Base-by-base conservation (phyloP, 768 basidiomycete genomes). In the Trametes cingulata region DNA sequence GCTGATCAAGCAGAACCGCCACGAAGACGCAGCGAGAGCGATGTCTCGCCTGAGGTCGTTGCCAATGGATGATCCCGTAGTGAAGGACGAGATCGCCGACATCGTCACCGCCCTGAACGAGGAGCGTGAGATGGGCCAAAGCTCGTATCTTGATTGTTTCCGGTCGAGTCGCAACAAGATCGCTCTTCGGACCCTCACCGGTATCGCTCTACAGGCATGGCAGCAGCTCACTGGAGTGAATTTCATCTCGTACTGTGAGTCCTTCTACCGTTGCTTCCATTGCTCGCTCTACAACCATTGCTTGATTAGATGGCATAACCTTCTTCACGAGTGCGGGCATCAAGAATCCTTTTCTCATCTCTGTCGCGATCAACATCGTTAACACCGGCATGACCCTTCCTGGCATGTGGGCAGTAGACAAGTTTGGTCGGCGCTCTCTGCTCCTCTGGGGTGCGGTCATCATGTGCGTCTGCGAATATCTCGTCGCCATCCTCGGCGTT, bases 391-490 rank as follows among this genome's bases (percentile, higher is more conserved):
- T 87, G 75, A 95, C 93, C 37, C 76, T 91, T 22, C 78, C 90
- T 60, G 89, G 88, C 27, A 85, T 93, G 73, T 91, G 80, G 74
- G 83, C 85, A 68, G 84, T 94, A 57, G 93, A 95, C 70, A 80
- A 80, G 46, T 82, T 89, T 69, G 93, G 93, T 67, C 90, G 93
- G 62, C 85, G 93, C 56, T 80, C 82, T 36, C 81, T 95, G 50
- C 82, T 93, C 55, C 76, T 92, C 70, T 79, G 83, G 59, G 93
- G 93, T 67, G 91, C 92, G 20, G 72, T 82, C 56, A 87, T 87
- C 53, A 94, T 94, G 93, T 79, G 83, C 66, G 61, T 93, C 67
- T 94, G 91, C 80, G 88, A 94, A 73, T 93, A 80, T 77, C 82
- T 93, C 67, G 81, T 91, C 62, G 87, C 83, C 68, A 85, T 87